phyloP scores from a whole-genome alignment of 805 yeast species.

The Kluyveromyces siamensis region DNA sequence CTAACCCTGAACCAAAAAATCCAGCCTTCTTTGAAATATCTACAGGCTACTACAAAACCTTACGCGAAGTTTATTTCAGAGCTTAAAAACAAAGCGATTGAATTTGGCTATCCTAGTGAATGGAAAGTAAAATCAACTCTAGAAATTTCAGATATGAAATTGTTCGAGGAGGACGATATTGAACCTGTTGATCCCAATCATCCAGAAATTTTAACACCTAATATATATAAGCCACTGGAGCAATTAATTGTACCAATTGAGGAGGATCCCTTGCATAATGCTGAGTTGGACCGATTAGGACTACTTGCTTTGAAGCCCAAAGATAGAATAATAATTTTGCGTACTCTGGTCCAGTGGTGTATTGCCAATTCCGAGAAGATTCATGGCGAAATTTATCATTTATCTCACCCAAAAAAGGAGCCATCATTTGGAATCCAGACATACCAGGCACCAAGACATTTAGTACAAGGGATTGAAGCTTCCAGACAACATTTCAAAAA shows the following conservation, averaged over 20 bases:
- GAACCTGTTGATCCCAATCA: conserved; percentile 15
- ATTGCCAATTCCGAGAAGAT: conserved; percentile 17
- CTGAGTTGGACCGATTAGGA: conserved; percentile 18
- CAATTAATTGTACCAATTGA: conserved; percentile 10
- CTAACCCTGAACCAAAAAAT: conserved; percentile 11
- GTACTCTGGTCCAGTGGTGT: conserved; percentile 19
- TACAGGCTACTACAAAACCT: conserved; percentile 12
- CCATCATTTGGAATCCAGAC: conserved; percentile 21
- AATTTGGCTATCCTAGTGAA: conserved; percentile 26
- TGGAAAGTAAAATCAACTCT: conserved; percentile 14
- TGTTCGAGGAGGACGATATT: conserved; percentile 9
- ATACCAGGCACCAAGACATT: conserved; percentile 18
- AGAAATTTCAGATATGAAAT: not conserved
- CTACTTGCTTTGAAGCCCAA: conserved; percentile 17
- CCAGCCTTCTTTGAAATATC: conserved; percentile 6
- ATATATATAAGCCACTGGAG: conserved; percentile 12
- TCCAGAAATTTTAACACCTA: conserved; percentile 15
- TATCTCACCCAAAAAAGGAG: conserved; percentile 21
- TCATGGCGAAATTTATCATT: conserved; percentile 21
- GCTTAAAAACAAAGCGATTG: conserved; percentile 13
- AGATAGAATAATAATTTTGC: conserved; percentile 19
- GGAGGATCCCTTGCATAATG: conserved; percentile 16
- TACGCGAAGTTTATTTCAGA: conserved; percentile 15
- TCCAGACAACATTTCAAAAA: conserved; percentile 16
- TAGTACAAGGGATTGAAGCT: conserved; percentile 17